Conservation (phyloP, 371 early-diverging fungal genomes). For the Chytridium lagenaria region DNA sequence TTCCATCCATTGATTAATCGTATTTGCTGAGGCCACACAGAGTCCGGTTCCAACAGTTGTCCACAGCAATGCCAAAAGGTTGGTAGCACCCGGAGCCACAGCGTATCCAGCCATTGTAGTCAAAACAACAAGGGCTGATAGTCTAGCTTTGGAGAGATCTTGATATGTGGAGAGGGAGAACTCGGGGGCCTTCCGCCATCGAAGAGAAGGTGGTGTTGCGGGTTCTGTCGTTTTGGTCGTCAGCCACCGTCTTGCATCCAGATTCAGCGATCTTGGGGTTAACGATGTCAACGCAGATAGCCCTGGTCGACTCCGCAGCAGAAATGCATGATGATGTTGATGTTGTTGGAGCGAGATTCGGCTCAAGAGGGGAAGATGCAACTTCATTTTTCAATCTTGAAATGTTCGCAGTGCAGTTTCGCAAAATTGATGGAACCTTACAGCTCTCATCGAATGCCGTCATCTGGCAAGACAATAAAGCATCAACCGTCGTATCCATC, state of each 20-base stretch:
- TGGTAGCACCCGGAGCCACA: constrained; percentile 80
- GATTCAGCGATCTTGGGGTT: not conserved
- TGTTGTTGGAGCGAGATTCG: no score
- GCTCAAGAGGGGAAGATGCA: not conserved
- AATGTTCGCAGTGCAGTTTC: not conserved
- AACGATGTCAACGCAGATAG: not conserved
- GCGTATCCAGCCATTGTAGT: constrained; percentile 97
- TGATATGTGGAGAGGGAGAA: constrained; percentile 37
- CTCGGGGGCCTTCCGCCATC: constrained; percentile 41
- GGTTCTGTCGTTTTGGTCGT: not conserved
- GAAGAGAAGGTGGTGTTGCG: constrained; percentile 14
- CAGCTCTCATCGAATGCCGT: not conserved
- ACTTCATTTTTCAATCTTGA: not conserved
- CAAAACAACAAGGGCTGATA: constrained; percentile 88
- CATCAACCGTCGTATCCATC: not conserved
- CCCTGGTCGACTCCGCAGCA: not conserved
- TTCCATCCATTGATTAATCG: constrained; percentile 96
- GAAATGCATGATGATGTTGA: not conserved
- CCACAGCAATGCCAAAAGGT: constrained; percentile 73
- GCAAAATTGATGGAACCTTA: constrained; percentile 12
- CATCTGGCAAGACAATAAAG: constrained; percentile 4
- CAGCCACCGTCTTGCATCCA: not conserved
- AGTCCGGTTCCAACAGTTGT: constrained; percentile 90
- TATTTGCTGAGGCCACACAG: constrained; percentile 92
- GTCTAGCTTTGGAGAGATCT: constrained; percentile 77